phyloP scores from a whole-genome alignment of 2,329 filamentous ascomycete genomes.

The Colletotrichum karsti region DNA sequence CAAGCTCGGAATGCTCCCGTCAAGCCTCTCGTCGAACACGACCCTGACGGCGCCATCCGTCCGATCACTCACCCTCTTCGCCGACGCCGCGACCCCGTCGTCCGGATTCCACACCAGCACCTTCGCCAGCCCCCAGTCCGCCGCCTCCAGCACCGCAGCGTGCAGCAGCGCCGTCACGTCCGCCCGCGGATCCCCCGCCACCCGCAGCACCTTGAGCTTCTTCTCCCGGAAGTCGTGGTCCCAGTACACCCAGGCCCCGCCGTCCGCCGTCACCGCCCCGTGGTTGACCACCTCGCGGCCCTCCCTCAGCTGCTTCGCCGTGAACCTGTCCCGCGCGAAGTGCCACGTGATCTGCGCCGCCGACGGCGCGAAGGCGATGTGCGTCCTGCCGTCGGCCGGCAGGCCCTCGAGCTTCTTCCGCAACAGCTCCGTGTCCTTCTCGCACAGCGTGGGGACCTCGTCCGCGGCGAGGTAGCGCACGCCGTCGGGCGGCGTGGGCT shows the following conservation, averaged over 20 bases:
- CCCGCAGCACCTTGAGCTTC: conserved; percentile 39
- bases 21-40: conserved; percentile 39
- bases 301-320: conserved; percentile 33
- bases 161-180: conserved; percentile 39
- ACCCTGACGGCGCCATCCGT: conserved; percentile 42
- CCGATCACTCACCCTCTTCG: conserved; percentile 43
- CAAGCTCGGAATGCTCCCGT: conserved; percentile 42
- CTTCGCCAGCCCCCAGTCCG: conserved; percentile 38
- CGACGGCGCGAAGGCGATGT: conserved; percentile 43
- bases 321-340: conserved; percentile 38
- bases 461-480: conserved; percentile 34
- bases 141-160: conserved; percentile 43
- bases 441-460: conserved; percentile 36
- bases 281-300: conserved; percentile 25
- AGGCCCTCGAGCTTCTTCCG: conserved; percentile 22
- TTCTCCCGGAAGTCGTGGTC: conserved; percentile 42
- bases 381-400: conserved; percentile 34
- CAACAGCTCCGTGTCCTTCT: conserved; percentile 36
- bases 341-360: conserved; percentile 41
- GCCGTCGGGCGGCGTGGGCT: conserved; percentile 24
- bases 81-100: conserved; percentile 36
- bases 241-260: conserved; percentile 43
- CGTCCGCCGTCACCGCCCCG: conserved; percentile 36
- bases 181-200: conserved; percentile 33
- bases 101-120: conserved; percentile 47